Evolutionary conservation across 1,284 basidiomycete genomes (phyloP).

Genomic region (Pseudozyma flocculosa): DNA sequence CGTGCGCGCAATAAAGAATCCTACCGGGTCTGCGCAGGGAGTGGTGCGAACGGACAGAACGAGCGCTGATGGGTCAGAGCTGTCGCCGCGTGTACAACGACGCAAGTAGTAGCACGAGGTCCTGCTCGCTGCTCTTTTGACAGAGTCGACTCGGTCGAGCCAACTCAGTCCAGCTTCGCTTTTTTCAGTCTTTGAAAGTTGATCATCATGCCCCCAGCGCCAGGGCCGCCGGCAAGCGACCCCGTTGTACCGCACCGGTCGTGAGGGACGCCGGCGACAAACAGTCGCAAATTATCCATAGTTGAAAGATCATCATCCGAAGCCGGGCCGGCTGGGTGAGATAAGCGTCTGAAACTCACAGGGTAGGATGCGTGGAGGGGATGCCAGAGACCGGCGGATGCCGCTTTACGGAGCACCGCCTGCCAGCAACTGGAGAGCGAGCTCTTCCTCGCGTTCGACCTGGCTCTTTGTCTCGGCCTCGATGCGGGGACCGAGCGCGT

Average conservation of each 20-base stretch:
- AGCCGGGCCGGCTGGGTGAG: background rate
- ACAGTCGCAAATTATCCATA: slow-evolving; percentile 5
- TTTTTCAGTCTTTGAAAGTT: background rate
- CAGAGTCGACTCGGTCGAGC: too few relatives aligned
- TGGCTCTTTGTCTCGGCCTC: slow-evolving; percentile 22
- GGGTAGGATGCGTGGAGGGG: too few relatives aligned
- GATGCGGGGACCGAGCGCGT: background rate
- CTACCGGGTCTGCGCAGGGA: too few relatives aligned
- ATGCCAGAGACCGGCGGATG: background rate
- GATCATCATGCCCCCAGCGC: slow-evolving; percentile 3
- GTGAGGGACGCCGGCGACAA: slow-evolving; percentile 2
- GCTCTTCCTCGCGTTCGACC: slow-evolving; percentile 33
- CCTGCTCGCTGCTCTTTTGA: too few relatives aligned
- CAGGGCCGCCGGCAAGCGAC: slow-evolving; percentile 2
- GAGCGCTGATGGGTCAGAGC: too few relatives aligned
- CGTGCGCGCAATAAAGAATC: too few relatives aligned
- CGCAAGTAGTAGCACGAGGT: too few relatives aligned
- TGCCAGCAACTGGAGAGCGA: slow-evolving; percentile 39
- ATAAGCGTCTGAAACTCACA: too few relatives aligned
- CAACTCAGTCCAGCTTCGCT: too few relatives aligned
- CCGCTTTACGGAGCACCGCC: slow-evolving; percentile 10
- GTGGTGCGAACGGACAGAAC: too few relatives aligned
- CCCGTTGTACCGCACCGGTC: background rate
- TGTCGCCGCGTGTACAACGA: too few relatives aligned
- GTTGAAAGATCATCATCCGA: slow-evolving; percentile 1